These are phyloP conservation scores for Coemansia sp. DNA, from an alignment of 192 early-diverging fungal genomes.

Conservation along the genomic window DNA sequence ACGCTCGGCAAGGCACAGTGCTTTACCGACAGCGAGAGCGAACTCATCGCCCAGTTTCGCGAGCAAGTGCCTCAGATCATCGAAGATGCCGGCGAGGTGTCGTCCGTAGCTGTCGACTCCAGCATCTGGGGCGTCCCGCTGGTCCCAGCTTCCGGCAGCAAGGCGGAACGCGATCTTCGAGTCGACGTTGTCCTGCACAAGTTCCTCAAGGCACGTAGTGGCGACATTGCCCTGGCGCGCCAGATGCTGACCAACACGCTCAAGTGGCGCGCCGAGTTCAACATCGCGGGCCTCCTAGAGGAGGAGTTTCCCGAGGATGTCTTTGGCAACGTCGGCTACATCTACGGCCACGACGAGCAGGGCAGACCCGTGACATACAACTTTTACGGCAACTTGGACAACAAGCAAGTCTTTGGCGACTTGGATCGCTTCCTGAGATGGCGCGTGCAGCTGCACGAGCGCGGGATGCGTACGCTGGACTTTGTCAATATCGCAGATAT, in stretches of 20 bases:
- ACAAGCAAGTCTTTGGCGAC: slow-evolving; percentile 61
- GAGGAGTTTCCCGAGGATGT: slow-evolving; percentile 57
- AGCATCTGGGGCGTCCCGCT: slow-evolving; percentile 60
- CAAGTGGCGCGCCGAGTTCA: slow-evolving; percentile 61
- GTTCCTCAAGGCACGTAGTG: slow-evolving; percentile 61
- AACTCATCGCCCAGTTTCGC: slow-evolving; percentile 53
- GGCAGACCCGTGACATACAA: slow-evolving; percentile 68
- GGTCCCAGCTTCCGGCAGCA: slow-evolving; percentile 3
- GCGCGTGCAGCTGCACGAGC: slow-evolving; percentile 67
- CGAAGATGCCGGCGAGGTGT: slow-evolving; percentile 24
- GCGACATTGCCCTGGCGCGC: slow-evolving; percentile 42
- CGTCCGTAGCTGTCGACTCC: slow-evolving; percentile 15
- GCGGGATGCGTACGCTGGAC: slow-evolving; percentile 59
- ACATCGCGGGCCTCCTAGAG: slow-evolving; percentile 44
- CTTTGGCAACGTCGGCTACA: slow-evolving; percentile 54
- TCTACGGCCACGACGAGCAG: slow-evolving; percentile 56
- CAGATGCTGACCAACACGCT: slow-evolving; percentile 60
- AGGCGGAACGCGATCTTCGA: slow-evolving; percentile 43
- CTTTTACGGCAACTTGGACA: slow-evolving; percentile 58
- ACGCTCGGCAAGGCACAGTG: slow-evolving; percentile 26
- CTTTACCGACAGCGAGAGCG: slow-evolving; percentile 53
- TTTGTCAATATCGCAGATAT: slow-evolving; percentile 62
- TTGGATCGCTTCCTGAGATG: slow-evolving; percentile 63
- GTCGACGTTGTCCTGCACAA: slow-evolving; percentile 62
- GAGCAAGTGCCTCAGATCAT: slow-evolving; percentile 52